phyloP scores from a whole-genome alignment of 108 stramenopile genomes.

The Schizochytrium sp. region DNA sequence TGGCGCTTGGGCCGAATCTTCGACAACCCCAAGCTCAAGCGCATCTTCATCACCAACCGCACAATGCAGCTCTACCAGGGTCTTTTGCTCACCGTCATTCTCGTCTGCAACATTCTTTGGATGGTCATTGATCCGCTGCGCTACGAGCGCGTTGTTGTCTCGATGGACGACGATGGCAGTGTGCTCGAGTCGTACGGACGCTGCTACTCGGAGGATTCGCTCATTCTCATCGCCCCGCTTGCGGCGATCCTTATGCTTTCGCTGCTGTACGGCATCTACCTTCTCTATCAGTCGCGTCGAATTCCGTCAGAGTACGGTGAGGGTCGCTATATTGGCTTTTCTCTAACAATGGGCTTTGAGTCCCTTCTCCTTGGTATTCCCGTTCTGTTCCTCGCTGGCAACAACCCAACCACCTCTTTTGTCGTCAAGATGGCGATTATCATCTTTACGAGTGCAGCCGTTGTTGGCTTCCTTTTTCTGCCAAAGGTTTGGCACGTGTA shows the following conservation, averaged over 20 bases:
- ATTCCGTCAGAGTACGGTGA: not conserved
- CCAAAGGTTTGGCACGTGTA: not conserved
- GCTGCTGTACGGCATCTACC: not conserved
- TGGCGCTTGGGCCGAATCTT: not conserved
- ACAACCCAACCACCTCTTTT: not conserved
- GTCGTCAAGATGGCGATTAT: not conserved
- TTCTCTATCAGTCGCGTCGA: not conserved
- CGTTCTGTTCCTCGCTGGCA: not conserved
- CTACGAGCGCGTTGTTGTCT: not conserved
- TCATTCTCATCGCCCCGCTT: not conserved
- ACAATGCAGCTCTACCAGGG: not conserved
- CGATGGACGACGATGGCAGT: not conserved
- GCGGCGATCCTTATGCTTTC: not conserved
- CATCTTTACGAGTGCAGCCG: not conserved
- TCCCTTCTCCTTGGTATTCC: not conserved
- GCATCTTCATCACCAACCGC: not conserved
- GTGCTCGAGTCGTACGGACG: not conserved
- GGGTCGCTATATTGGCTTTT: not conserved
- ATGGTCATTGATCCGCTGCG: not conserved
- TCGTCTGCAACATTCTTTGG: not conserved
- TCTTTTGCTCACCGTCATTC: not conserved
- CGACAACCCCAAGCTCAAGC: not conserved
- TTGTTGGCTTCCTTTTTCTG: not conserved
- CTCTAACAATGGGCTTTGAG: not conserved
- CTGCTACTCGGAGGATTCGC: not conserved